Evolutionary conservation across 2,329 filamentous ascomycete species (phyloP).

Genomic region (Fusarium mexicanum): DNA sequence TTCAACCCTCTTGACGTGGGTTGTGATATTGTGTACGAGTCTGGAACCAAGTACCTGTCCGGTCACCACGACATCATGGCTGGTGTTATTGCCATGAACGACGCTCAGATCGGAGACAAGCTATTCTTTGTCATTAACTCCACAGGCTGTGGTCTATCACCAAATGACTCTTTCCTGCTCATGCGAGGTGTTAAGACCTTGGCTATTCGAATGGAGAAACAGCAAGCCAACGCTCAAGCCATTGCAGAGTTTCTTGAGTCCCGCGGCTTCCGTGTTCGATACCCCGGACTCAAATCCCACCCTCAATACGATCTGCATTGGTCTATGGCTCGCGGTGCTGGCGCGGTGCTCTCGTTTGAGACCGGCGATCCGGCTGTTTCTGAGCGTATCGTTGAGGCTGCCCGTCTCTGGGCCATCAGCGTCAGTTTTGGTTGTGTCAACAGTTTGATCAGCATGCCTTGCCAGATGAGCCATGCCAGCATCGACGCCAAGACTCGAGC

Average conservation of each 20-base stretch:
- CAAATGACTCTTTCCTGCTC: conserved; percentile 95
- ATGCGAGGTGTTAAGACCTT: conserved; percentile 97
- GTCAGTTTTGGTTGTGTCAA: conserved; percentile 99
- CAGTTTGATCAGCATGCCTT: conserved; percentile 98
- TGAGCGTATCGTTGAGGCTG: conserved; percentile 93
- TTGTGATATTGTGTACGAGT: conserved; percentile 96
- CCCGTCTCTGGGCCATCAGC: conserved; percentile 91
- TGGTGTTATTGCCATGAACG: conserved; percentile 92
- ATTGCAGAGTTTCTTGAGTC: conserved; percentile 93
- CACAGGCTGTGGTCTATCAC: conserved; percentile 91
- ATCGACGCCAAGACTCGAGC: conserved; percentile 94
- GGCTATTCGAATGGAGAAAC: conserved; percentile 98
- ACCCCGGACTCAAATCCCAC: conserved; percentile 92
- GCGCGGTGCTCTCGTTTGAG: conserved; percentile 95
- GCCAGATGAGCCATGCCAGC: conserved; percentile 98
- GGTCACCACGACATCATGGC: conserved; percentile 99
- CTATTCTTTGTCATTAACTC: conserved; percentile 98
- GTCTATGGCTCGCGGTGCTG: conserved; percentile 93
- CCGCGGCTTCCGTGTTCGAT: conserved; percentile 93
- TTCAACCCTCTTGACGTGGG: conserved; percentile 94
- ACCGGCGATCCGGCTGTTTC: conserved; percentile 86
- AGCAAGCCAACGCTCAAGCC: conserved; percentile 88
- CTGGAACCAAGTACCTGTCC: conserved; percentile 96
- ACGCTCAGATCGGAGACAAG: conserved; percentile 81
- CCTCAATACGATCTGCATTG: conserved; percentile 97